These are phyloP conservation scores for Globisporangium irregulare DNA, from an alignment of 352 stramenopile species.

Conservation along the genomic window DNA sequence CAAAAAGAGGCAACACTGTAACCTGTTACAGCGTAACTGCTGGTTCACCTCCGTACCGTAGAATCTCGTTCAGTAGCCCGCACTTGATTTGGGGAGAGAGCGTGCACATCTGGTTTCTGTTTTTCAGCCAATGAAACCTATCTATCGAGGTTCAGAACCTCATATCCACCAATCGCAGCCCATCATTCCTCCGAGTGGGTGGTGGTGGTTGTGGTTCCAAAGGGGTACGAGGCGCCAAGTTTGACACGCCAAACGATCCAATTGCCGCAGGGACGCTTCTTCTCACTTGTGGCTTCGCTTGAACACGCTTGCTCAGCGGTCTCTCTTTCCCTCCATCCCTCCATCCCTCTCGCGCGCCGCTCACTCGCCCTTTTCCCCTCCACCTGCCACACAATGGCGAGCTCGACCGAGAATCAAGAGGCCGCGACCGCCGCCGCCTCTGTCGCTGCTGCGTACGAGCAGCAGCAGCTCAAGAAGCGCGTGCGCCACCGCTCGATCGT, in stretches of 20 bases:
- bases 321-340: neutral
- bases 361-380: neutral
- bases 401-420: conserved; percentile 7
- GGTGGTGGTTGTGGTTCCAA: conserved; percentile 4
- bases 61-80: neutral
- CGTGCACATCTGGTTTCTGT: neutral
- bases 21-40: neutral
- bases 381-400: conserved; percentile 11
- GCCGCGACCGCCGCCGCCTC: conserved; percentile 4
- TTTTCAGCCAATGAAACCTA: neutral
- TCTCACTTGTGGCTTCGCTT: conserved; percentile 11
- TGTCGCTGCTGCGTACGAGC: conserved; percentile 18
- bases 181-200: neutral
- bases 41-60: neutral
- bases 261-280: neutral
- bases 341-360: neutral
- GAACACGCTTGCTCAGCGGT: neutral
- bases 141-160: neutral
- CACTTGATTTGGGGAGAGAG: conserved; percentile 7
- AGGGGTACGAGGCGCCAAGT: neutral
- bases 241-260: conserved; percentile 9
- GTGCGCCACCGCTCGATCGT: conserved; percentile 68
- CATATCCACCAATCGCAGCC: neutral
- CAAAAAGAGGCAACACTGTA: neutral
- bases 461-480: conserved; percentile 54